Conservation (phyloP, 495 filamentous ascomycete species). For the Echria macrotheca region DNA sequence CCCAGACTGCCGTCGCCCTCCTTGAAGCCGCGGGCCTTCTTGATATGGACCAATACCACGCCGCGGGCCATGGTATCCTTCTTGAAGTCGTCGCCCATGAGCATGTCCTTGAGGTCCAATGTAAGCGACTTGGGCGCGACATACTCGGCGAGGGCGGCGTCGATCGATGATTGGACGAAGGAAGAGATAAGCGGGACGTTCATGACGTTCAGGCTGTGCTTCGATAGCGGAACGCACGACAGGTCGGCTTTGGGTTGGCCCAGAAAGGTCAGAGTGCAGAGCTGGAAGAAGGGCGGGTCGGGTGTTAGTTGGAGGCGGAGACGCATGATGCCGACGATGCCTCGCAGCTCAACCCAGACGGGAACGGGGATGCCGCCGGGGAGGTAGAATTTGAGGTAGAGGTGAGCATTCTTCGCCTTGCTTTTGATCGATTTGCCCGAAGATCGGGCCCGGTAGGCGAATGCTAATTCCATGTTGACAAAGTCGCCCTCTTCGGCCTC, state of each 20-base stretch:
- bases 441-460: constrained; percentile 59
- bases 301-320: constrained; percentile 63
- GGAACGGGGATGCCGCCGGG: constrained; percentile 52
- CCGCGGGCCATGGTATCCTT: constrained; percentile 62
- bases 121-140: constrained; percentile 70
- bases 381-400: constrained; percentile 64
- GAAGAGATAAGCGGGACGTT: constrained; percentile 64
- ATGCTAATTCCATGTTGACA: constrained; percentile 63
- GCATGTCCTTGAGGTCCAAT: constrained; percentile 66
- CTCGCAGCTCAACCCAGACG: constrained; percentile 68
- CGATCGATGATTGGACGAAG: constrained; percentile 67
- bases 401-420: constrained; percentile 63
- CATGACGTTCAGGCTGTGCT: constrained; percentile 63
- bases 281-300: constrained; percentile 65
- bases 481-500: constrained; percentile 71
- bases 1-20: constrained; percentile 56
- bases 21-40: constrained; percentile 59
- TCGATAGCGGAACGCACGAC: constrained; percentile 60
- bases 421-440: constrained; percentile 50
- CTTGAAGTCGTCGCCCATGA: constrained; percentile 71
- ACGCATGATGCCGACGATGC: constrained; percentile 59
- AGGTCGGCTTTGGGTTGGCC: constrained; percentile 70
- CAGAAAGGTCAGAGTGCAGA: constrained; percentile 67
- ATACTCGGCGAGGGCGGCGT: constrained; percentile 64
- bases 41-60: constrained; percentile 59